phyloP scores from a whole-genome alignment of 1,284 basidiomycete genomes.

The Fomes fomentarius region DNA sequence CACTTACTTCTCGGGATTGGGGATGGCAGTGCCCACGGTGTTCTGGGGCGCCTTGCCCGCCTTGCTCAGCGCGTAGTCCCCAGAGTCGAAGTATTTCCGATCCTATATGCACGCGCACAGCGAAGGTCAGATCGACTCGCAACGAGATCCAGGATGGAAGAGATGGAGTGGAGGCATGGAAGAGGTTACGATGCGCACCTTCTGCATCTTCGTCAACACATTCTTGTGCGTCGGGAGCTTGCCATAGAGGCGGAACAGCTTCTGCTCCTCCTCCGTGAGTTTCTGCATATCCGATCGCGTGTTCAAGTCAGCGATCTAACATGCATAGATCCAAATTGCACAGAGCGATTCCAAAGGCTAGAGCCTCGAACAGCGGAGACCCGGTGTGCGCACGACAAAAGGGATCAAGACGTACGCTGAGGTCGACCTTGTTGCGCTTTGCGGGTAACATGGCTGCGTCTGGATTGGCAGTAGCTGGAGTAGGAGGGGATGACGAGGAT shows the following conservation, averaged over 20 bases:
- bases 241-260: conserved; percentile 93
- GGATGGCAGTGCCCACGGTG: conserved; percentile 91
- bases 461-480: conserved; percentile 17
- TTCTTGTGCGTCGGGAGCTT: conserved; percentile 95
- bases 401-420: conserved; percentile 63
- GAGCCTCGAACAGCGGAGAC: neutral
- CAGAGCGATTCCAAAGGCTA: neutral
- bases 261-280: conserved; percentile 90
- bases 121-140: neutral
- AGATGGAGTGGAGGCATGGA: conserved; percentile 11
- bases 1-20: conserved; percentile 90
- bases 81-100: conserved; percentile 98
- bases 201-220: conserved; percentile 91
- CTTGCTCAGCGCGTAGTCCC: conserved; percentile 95
- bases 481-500: conserved; percentile 24
- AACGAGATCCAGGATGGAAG: too few relatives aligned
- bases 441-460: conserved; percentile 71
- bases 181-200: conserved; percentile 52
- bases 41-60: conserved; percentile 89
- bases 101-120: conserved; percentile 60
- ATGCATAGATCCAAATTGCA: neutral
- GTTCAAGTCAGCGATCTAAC: neutral
- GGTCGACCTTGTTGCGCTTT: conserved; percentile 89
- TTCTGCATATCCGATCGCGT: conserved; percentile 51
- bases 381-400: conserved; percentile 21